phyloP scores from a whole-genome alignment of 768 basidiomycete species.

The Hypsizygus marmoreus region DNA sequence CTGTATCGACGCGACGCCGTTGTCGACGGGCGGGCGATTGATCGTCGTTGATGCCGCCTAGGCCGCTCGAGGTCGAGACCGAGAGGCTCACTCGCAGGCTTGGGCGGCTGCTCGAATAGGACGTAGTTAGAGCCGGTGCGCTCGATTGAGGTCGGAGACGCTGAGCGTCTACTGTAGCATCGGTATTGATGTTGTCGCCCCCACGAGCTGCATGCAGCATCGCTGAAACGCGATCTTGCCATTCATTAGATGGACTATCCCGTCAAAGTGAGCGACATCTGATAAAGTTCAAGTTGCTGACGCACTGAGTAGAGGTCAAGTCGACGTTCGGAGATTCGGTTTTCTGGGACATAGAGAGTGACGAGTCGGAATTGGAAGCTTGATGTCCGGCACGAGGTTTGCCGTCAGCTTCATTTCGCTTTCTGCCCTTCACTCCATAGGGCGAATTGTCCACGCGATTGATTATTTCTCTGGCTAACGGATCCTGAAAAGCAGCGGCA shows the following conservation, averaged over 20 bases:
- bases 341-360: constrained; percentile 21
- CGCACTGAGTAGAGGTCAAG: constrained; percentile 66
- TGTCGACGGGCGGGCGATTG: constrained; percentile 44
- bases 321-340: constrained; percentile 35
- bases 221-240: constrained; percentile 70
- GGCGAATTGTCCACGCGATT: constrained; percentile 78
- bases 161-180: not conserved
- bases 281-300: constrained; percentile 7
- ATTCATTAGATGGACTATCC: constrained; percentile 76
- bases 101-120: constrained; percentile 8
- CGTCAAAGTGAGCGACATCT: constrained; percentile 7
- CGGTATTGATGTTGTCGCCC: not conserved
- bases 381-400: constrained; percentile 21
- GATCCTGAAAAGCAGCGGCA: constrained; percentile 50
- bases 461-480: constrained; percentile 79
- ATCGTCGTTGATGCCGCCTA: constrained; percentile 25
- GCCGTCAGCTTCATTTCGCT: constrained; percentile 37
- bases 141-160: constrained; percentile 11
- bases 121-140: constrained; percentile 6
- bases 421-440: constrained; percentile 76
- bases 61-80: constrained; percentile 5
- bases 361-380: constrained; percentile 25
- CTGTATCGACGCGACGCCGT: constrained; percentile 49
- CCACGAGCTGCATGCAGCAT: constrained; percentile 33
- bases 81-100: constrained; percentile 19